Evolutionary conservation across 2,329 filamentous ascomycete genomes (phyloP), one percentile per base, ranked within the genome.

Genomic region (Penicillium digitatum): DNA sequence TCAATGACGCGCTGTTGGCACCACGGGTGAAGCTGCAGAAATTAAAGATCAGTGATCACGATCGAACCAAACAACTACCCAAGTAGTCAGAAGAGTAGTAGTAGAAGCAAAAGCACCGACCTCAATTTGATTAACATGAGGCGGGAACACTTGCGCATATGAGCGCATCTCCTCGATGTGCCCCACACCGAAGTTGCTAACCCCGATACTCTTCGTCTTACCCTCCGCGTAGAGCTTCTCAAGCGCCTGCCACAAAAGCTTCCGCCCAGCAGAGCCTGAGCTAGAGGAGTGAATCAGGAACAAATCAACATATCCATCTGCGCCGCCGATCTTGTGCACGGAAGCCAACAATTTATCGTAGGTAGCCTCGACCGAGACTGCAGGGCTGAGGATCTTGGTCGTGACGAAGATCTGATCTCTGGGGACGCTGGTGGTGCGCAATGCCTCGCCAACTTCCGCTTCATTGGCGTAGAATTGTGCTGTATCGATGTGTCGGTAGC

Each of bases 61-160:
- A 45, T 20, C 32, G 31, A 29, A 31, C 20, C 20, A 44, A 18
- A 31, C 9, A 32, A 3, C 43, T 34, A 32, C 9, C 22, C 2
- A 43, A 10, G 10, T 22, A 40, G 16, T 26, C 18, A 37, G 5
- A 38, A 32, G 11, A 18, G 18, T 20, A 37, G 20, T 2, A n/a
- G 52, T 46, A 43, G 27, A 38, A 52, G 53, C 39, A 35, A 39
- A 44, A 31, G 3, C 14, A 72, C 78, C 68, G 69, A 87, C 86
- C 80, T 88, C 86, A 59, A 89, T 83, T 70, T 90, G 88, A 66
- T 89, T 89, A 7, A 88, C 84, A 42, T 83, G 81, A n/a, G 87
- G 87, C 46, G 87, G 87, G 81, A 82, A 88, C 3, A 82, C 73
- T 44, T 79, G 81, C n/a, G 85, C 86, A 69, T 83, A 86, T 27